Evolutionary conservation across 495 filamentous ascomycete genomes (phyloP).

Genomic region (Penicillium odoratum): DNA sequence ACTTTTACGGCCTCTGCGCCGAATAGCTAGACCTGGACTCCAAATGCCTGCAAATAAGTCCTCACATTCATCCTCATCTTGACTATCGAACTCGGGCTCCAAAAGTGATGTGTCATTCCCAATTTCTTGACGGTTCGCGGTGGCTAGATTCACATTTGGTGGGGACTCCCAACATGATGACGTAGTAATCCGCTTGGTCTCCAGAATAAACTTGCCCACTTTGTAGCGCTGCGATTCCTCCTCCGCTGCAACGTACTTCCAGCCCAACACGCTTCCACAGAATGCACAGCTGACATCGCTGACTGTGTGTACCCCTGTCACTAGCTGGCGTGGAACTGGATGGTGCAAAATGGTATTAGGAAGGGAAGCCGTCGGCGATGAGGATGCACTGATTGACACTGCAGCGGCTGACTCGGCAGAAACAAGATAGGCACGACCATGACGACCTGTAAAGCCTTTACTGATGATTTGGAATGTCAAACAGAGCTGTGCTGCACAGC

Average conservation of each 20-base stretch:
- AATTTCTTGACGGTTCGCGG: neutral
- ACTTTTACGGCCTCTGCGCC: slow-evolving; percentile 59
- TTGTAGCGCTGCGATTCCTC: slow-evolving; percentile 86
- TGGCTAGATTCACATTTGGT: neutral
- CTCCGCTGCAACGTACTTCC: slow-evolving; percentile 90
- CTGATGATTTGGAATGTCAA: slow-evolving; percentile 77
- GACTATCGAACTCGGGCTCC: slow-evolving; percentile 75
- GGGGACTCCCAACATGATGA: slow-evolving; percentile 69
- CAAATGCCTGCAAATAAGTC: slow-evolving; percentile 88
- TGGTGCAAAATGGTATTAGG: slow-evolving; percentile 61
- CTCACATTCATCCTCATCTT: slow-evolving; percentile 94
- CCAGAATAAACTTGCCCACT: slow-evolving; percentile 94
- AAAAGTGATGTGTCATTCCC: slow-evolving; percentile 12
- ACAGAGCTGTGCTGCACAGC: slow-evolving; percentile 74
- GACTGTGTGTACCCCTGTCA: slow-evolving; percentile 73
- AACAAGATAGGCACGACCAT: slow-evolving; percentile 90
- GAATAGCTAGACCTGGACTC: slow-evolving; percentile 66
- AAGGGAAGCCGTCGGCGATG: slow-evolving; percentile 34
- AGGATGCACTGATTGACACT: slow-evolving; percentile 33
- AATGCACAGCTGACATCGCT: slow-evolving; percentile 57
- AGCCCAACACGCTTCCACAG: slow-evolving; percentile 73
- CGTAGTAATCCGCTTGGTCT: slow-evolving; percentile 70
- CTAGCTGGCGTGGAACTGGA: slow-evolving; percentile 69
- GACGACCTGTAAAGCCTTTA: slow-evolving; percentile 92
- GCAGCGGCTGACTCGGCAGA: slow-evolving; percentile 40